Conservation (phyloP, 441 rosid species). For the Gossypium trilobum region DNA sequence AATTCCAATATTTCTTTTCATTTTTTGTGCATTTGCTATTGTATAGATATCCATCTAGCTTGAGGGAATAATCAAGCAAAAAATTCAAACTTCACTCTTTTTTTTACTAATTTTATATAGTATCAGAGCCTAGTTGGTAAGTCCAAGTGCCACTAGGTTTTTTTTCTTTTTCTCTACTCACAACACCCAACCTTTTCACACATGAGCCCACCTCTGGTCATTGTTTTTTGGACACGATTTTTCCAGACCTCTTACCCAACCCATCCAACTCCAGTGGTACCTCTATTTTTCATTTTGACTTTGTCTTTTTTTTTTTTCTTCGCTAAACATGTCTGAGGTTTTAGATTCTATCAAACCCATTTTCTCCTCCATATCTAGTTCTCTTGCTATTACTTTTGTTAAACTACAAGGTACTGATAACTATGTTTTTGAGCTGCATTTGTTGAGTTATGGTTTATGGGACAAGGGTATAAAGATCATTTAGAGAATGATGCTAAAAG, state of each 20-base stretch:
- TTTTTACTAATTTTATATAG: too few species aligned
- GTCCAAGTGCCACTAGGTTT: not conserved
- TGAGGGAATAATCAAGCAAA: not conserved
- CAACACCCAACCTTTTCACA: not conserved
- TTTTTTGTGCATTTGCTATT: not conserved
- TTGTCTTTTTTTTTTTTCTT: not conserved
- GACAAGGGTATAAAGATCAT: not conserved
- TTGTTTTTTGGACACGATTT: not conserved
- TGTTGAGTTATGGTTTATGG: not conserved
- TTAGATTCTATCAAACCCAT: not conserved
- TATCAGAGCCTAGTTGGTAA: not conserved
- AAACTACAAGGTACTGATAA: not conserved
- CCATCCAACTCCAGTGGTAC: not conserved
- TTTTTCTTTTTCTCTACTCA: not conserved
- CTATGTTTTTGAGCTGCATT: not conserved
- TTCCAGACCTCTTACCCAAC: not conserved
- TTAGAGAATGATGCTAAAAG: not conserved
- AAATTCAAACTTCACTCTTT: not conserved
- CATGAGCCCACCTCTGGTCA: not conserved
- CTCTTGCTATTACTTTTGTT: not conserved
- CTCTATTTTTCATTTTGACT: not conserved
- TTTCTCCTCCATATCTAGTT: not conserved
- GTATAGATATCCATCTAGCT: not conserved
- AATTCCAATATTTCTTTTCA: not conserved
- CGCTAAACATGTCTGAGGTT: not conserved